Conservation (phyloP, 805 yeast species). For the Hanseniaspora guilliermondii region DNA sequence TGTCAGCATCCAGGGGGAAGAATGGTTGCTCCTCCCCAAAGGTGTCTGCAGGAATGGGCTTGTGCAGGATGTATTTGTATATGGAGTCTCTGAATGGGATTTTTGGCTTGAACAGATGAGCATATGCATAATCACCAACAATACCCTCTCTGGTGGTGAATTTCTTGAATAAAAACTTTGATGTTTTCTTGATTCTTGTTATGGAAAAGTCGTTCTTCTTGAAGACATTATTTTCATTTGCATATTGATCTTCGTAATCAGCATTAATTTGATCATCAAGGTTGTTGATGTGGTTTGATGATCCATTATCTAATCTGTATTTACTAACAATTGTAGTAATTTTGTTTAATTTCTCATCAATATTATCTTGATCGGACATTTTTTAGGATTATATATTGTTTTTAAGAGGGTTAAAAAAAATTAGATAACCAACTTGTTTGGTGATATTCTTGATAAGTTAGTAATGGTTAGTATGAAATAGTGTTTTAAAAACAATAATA, state of each 20-base stretch:
- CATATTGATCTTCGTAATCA: background rate
- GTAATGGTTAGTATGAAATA: no score
- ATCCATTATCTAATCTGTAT: conserved; percentile 2
- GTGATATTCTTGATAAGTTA: no score
- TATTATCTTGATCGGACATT: conserved; percentile 3
- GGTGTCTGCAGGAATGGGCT: conserved; percentile 29
- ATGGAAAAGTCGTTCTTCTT: conserved; percentile 11
- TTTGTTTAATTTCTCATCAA: conserved; percentile 2
- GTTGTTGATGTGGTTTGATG: background rate
- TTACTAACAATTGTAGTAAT: conserved; percentile 11
- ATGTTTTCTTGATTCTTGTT: conserved; percentile 2
- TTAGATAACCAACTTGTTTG: no score
- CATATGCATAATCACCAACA: conserved; percentile 79
- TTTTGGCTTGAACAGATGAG: conserved; percentile 64
- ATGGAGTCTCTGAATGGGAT: conserved; percentile 44
- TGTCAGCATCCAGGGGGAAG: conserved; percentile 64
- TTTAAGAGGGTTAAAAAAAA: no score
- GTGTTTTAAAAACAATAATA: no score
- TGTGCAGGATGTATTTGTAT: conserved; percentile 20
- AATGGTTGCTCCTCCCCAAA: conserved; percentile 45
- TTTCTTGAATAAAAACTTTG: conserved; percentile 25
- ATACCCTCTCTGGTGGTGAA: conserved; percentile 68
- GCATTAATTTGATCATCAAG: conserved; percentile 2
- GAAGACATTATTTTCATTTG: conserved; percentile 8
- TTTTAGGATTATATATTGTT: background rate